Conservation (phyloP, 2,329 filamentous ascomycete species). For the Arthroderma sp. region DNA sequence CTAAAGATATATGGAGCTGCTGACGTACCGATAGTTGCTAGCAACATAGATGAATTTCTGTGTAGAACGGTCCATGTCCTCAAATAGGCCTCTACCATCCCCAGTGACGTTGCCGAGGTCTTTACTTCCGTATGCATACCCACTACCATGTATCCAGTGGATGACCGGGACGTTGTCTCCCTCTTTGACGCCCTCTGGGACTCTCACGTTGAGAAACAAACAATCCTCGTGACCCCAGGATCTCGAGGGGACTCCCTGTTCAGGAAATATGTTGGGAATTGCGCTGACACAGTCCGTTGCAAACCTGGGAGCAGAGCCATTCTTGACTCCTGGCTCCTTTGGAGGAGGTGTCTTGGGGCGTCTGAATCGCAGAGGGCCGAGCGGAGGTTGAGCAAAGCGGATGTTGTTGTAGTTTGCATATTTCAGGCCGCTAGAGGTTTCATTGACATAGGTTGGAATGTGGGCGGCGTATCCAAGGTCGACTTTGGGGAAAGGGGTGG, state of each 20-base stretch:
- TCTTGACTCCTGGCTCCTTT: conserved; percentile 3
- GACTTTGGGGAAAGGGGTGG: conserved; percentile 6
- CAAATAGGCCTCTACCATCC: not conserved
- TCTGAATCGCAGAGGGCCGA: conserved; percentile 9
- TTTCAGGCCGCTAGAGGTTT: conserved; percentile 7
- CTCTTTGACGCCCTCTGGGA: conserved; percentile 5
- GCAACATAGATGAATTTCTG: conserved; percentile 8
- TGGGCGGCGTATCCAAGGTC: conserved; percentile 15
- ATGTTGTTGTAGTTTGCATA: conserved; percentile 14
- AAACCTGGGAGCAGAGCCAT: not conserved
- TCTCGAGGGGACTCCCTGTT: not conserved
- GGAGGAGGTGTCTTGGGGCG: conserved; percentile 10
- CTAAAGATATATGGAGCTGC: not conserved
- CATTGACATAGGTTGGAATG: conserved; percentile 7
- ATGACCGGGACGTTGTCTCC: conserved; percentile 7
- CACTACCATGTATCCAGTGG: conserved; percentile 7
- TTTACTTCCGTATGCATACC: conserved; percentile 2
- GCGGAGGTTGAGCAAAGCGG: conserved; percentile 14
- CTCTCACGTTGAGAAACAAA: conserved; percentile 7
- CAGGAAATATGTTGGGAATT: conserved; percentile 1
- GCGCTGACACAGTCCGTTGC: conserved; percentile 11
- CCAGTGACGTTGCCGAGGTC: not conserved
- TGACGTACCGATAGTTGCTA: conserved; percentile 6
- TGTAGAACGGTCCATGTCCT: not conserved
- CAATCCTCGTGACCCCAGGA: conserved; percentile 8